A percentile compares a stretch with the other conserved stretches of the same genome.
Evolutionary conservation across 148 eudicot species (phyloP).

Genomic region (Rhododendron henanense): DNA sequence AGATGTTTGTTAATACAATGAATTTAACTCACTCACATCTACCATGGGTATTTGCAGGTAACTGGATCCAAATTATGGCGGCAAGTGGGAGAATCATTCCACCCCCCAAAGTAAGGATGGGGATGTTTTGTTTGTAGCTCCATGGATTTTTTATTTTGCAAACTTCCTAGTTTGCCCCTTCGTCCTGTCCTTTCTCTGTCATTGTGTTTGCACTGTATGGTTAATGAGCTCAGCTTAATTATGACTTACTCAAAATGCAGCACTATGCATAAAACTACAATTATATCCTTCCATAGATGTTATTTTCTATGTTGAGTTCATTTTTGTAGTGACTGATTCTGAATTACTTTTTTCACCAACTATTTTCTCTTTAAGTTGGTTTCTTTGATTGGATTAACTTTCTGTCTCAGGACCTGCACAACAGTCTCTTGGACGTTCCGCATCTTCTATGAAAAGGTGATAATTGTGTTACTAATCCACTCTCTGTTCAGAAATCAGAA

Average conservation of each 20-base stretch:
- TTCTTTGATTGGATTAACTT: neutral
- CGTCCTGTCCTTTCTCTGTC: neutral
- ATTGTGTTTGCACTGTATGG: neutral
- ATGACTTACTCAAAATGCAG: neutral
- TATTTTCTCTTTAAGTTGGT: conserved; percentile 1
- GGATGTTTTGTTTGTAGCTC: neutral
- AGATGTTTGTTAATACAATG: neutral
- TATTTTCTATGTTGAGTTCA: neutral
- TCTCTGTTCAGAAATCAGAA: neutral
- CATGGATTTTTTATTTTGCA: neutral
- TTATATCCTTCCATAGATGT: neutral
- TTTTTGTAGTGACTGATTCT: neutral
- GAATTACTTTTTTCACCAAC: neutral
- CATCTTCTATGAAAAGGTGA: conserved; percentile 94
- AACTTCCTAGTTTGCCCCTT: neutral
- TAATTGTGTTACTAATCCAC: conserved; percentile 5
- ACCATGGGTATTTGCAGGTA: conserved; percentile 37
- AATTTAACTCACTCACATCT: neutral
- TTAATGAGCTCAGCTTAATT: neutral
- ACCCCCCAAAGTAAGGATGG: conserved; percentile 74
- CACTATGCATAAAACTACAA: neutral
- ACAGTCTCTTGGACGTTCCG: conserved; percentile 98
- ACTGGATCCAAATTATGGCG: conserved; percentile 86
- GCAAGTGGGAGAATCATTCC: conserved; percentile 90
- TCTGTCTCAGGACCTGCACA: conserved; percentile 87